Evolutionary conservation across 2,329 filamentous ascomycete species (phyloP), one percentile per base, ranked within the genome.

Genomic region (Alternaria brassicicola): DNA sequence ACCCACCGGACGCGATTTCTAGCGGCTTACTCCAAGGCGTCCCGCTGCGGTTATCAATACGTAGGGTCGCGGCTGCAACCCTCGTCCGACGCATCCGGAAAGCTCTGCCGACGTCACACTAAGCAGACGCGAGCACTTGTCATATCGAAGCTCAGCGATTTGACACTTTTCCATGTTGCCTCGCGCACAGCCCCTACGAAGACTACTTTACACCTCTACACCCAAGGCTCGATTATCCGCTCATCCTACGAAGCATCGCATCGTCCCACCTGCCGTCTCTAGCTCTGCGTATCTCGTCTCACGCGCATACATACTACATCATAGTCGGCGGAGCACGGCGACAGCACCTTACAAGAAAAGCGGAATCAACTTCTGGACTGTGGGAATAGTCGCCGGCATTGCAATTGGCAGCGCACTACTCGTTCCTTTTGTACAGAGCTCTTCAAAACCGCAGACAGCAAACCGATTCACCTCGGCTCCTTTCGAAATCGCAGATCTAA

Each of bases 381-480:
- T 62, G 31, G 61, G 65, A 12, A 45, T 76, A 45, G 64, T 75
- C 21, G 48, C 74, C 52, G 68, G 68, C 38, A 63, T 78, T 66
- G 70, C 73, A 26, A 66, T 75, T 57, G 70, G 72, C 61, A 66
- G 75, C 56, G 71, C 71, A 19, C 43, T 76, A 25, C 63, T 77
- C 31, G 61, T 69, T 39, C 66, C 73, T 2, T 52, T 69, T 21
- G 38, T 63, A 31, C 64, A 52, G n/a, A 50, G 19, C 35, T 52
- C 59, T 4, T 52, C 66, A 28, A 55, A 42, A 23, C 47, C 57
- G 36, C 46, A 65, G 25, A 46, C 26, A 28, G 43, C 56, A 17
- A 55, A 55, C 52, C 36, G 48, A 48, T 52, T 55, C 45, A 45
- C 57, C 31, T 56, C 62, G 9, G 31, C 61, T 25, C 56, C 45